These are phyloP conservation scores for Paracoccidioides brasiliensis DNA, from an alignment of 2,329 filamentous ascomycete species.

Conservation along the genomic window DNA sequence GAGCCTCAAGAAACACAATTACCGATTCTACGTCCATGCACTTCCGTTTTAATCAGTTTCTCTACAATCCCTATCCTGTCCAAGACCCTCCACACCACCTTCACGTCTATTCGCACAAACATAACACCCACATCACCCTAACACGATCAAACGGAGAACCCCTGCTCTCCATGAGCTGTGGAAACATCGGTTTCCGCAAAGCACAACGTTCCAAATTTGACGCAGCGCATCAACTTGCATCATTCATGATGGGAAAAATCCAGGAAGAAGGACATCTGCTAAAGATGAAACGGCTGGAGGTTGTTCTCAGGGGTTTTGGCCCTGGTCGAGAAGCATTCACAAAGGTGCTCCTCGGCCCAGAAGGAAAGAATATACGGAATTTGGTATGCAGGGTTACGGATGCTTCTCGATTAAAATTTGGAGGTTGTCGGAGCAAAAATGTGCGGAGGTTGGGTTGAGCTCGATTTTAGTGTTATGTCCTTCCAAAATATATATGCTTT, in stretches of 20 bases:
- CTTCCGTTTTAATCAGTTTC: constrained; percentile 17
- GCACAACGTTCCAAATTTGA: constrained; percentile 70
- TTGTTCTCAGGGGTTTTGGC: constrained; percentile 76
- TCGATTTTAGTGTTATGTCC: constrained; percentile 3
- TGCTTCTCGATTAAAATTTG: constrained; percentile 84
- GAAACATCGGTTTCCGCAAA: constrained; percentile 88
- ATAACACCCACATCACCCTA: constrained; percentile 91
- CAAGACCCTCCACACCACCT: constrained; percentile 46
- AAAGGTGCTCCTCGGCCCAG: constrained; percentile 76
- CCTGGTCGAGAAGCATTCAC: constrained; percentile 74
- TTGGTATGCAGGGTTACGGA: constrained; percentile 74
- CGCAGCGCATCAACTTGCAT: constrained; percentile 77
- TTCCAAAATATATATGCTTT: not conserved
- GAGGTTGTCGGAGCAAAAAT: constrained; percentile 74
- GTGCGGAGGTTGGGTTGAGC: constrained; percentile 61
- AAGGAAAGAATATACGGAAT: constrained; percentile 61
- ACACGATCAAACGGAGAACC: constrained; percentile 68
- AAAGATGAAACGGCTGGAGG: constrained; percentile 63
- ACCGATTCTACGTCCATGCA: not conserved
- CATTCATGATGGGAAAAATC: constrained; percentile 71
- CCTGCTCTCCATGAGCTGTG: constrained; percentile 66
- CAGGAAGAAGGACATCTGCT: constrained; percentile 66
- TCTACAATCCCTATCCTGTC: constrained; percentile 11
- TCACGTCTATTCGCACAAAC: constrained; percentile 74
- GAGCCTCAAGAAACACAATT: not conserved